Base-by-base conservation (phyloP, 2,329 filamentous ascomycete genomes). In the Fusarium heterosporum region DNA sequence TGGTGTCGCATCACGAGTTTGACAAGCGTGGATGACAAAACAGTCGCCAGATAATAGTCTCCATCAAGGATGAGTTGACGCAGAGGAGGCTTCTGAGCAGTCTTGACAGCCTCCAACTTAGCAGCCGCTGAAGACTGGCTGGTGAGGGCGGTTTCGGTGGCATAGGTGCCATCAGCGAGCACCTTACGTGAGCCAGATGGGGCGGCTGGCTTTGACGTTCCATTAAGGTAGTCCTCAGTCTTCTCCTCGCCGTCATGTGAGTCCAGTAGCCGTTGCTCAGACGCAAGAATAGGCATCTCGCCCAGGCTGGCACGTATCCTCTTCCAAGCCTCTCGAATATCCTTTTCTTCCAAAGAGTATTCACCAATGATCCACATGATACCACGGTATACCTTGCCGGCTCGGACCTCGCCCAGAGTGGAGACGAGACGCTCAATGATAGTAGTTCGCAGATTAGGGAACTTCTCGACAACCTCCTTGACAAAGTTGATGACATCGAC, bases 401-500 rank as follows among this genome's bases (percentile, higher is more conserved):
- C 94, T 61, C 96, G 90, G 26, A 99, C 96, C 78, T 99, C 96
- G 72, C 90, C 90, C 42, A 99, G 84, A 2, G 96, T 98, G 14
- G 92, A 91, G 8, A 98, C 94, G 16, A 99, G 84, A 62, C 94
- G 91, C 73, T 91, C 89, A 8, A 98, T 90, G 71, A 99, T 98
- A 1, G 92, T 91, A 32, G 90, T 88, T 62, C 96, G 90, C 58
- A 99, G 86, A 72, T 92, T 89, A 9, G 96, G 96, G 83, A 98
- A 99, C 75, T 97, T 97, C 81, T 99, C 96, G 8, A 98, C 95
- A 5, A 99, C 96, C 78, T 99, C 96, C 81, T 99, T 99, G 67
- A 99, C 94, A 76, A 99, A 99, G 55, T 93, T 94, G 75, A 99
- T 98, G 53, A 99, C 95, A 78, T 99, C 96, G 29, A 99, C 93